phyloP scores from a whole-genome alignment of 179 eudicot species.

The Corrigiola litoralis region DNA sequence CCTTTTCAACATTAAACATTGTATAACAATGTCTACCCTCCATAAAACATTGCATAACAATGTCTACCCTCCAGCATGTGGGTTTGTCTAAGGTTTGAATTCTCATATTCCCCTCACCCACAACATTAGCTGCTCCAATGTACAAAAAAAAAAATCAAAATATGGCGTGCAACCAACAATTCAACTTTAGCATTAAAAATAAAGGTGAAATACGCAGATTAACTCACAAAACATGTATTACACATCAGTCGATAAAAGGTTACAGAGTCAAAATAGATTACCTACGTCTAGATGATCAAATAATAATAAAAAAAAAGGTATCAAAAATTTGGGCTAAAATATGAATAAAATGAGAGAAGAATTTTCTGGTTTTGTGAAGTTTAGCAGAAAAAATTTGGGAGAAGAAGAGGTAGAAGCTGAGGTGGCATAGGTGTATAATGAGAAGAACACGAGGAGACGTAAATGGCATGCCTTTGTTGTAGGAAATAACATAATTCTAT shows the following conservation, averaged over 20 bases:
- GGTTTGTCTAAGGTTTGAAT: too few species aligned
- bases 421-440: neutral
- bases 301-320: neutral
- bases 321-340: conserved; percentile 6
- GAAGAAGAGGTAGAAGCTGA: conserved; percentile 14
- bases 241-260: neutral
- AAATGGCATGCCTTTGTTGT: conserved; percentile 33
- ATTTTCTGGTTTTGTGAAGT: neutral
- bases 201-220: conserved; percentile 5
- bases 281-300: conserved; percentile 9
- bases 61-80: too few species aligned
- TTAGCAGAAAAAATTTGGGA: neutral
- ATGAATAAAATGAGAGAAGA: neutral
- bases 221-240: neutral
- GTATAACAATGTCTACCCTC: too few species aligned
- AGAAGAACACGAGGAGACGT: conserved; percentile 16
- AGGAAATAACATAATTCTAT: conserved; percentile 24
- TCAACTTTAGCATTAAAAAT: neutral
- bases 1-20: too few species aligned
- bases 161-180: too few species aligned
- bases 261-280: neutral
- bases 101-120: too few species aligned
- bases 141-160: too few species aligned
- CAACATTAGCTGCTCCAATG: too few species aligned
- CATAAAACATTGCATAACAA: too few species aligned